These are phyloP conservation scores for Alternaria ethzedia DNA, from an alignment of 2,329 filamentous ascomycete species.

Conservation along the genomic window DNA sequence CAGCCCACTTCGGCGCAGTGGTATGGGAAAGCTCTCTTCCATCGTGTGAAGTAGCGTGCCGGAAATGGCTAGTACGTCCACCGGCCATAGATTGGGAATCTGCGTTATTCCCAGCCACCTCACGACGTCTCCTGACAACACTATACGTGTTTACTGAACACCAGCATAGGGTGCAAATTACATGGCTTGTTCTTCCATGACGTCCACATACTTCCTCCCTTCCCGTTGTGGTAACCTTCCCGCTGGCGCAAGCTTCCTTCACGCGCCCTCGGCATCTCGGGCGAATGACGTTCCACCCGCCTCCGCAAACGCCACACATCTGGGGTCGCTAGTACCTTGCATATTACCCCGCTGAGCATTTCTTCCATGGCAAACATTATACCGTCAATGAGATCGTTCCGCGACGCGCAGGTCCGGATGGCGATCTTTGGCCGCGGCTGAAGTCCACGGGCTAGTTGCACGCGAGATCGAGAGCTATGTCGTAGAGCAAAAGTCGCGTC, in stretches of 20 bases:
- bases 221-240: not conserved
- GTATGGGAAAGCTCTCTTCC: not conserved
- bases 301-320: slow-evolving; percentile 1
- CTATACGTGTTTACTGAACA: not conserved
- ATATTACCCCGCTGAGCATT: slow-evolving; percentile 6
- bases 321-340: slow-evolving; percentile 11
- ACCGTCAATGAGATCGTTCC: slow-evolving; percentile 15
- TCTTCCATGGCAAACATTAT: slow-evolving; percentile 7
- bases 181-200: not conserved
- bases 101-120: not conserved
- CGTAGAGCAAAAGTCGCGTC: not conserved
- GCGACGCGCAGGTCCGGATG: not conserved
- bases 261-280: slow-evolving; percentile 8
- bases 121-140: not conserved
- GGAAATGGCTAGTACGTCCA: not conserved
- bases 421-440: not conserved
- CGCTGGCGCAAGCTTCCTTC: not conserved
- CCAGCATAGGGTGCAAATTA: not conserved
- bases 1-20: not conserved
- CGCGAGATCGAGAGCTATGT: not conserved
- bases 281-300: not conserved
- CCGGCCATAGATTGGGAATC: not conserved
- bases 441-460: not conserved
- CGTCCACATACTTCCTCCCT: not conserved
- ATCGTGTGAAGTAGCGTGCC: not conserved